These are phyloP conservation scores for Microcyclospora pomicola DNA, from an alignment of 2,329 filamentous ascomycete genomes.

Conservation along the genomic window DNA sequence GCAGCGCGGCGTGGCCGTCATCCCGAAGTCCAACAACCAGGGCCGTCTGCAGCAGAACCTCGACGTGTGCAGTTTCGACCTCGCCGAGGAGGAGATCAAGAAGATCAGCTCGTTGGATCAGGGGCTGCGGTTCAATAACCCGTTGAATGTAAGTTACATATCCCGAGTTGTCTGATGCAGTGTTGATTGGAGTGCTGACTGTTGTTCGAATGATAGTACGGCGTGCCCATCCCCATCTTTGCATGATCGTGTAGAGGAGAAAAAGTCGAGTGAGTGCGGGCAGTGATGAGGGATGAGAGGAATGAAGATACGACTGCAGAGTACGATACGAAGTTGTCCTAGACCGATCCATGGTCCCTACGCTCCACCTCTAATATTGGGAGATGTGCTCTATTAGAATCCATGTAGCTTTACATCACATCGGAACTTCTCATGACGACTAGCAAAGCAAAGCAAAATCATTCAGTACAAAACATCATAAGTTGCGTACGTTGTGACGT, in stretches of 20 bases:
- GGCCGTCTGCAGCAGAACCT: slow-evolving; percentile 50
- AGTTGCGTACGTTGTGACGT: no score
- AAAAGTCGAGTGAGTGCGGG: no score
- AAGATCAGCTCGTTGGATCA: slow-evolving; percentile 52
- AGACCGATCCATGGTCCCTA: no score
- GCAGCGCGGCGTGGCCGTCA: slow-evolving; percentile 66
- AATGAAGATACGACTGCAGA: no score
- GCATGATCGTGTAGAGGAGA: slow-evolving; percentile 24
- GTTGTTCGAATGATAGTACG: slow-evolving; percentile 24
- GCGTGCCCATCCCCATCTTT: slow-evolving; percentile 41
- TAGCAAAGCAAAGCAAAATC: no score
- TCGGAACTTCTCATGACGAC: no score
- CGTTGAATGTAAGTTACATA: slow-evolving; percentile 44
- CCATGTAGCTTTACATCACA: no score
- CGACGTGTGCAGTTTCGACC: slow-evolving; percentile 50
- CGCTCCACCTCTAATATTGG: no score
- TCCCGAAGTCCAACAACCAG: slow-evolving; percentile 60
- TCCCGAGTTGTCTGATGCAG: background rate
- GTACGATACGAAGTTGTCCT: no score
- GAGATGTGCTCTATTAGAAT: no score
- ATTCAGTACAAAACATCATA: no score
- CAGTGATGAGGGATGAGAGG: no score
- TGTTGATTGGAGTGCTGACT: slow-evolving; percentile 7
- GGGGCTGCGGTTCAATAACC: slow-evolving; percentile 64
- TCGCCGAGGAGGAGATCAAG: slow-evolving; percentile 52